A percentile compares a stretch with the other conserved stretches of the same genome.
Evolutionary conservation across 1,284 basidiomycete genomes (phyloP).

Genomic region (Sanguinoderma infundibulare): DNA sequence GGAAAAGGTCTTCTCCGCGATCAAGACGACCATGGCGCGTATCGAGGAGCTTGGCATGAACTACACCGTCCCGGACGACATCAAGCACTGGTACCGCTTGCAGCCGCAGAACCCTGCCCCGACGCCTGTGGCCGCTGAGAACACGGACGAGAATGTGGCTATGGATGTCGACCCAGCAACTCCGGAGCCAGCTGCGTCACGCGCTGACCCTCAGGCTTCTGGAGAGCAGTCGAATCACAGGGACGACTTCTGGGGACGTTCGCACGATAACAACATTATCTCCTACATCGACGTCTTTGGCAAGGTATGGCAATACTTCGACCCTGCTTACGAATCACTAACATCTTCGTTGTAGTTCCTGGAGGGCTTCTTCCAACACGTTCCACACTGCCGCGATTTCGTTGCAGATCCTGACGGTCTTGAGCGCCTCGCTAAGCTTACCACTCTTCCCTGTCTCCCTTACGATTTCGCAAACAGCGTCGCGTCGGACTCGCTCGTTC

Average conservation of each 20-base stretch:
- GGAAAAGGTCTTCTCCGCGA: constrained; percentile 74
- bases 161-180: constrained; percentile 49
- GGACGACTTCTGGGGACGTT: constrained; percentile 49
- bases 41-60: constrained; percentile 75
- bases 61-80: constrained; percentile 60
- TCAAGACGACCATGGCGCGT: constrained; percentile 71
- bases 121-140: constrained; percentile 28
- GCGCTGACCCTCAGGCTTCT: background rate
- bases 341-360: constrained; percentile 66
- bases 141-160: constrained; percentile 42
- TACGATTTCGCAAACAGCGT: constrained; percentile 88
- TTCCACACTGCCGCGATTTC: constrained; percentile 90
- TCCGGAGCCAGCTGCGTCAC: background rate
- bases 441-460: constrained; percentile 86
- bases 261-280: constrained; percentile 76
- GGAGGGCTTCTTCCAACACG: constrained; percentile 93
- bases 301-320: constrained; percentile 50
- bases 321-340: background rate
- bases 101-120: constrained; percentile 36
- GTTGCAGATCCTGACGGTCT: constrained; percentile 79
- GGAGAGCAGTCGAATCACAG: constrained; percentile 12
- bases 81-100: constrained; percentile 70
- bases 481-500: constrained; percentile 84
- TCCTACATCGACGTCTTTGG: constrained; percentile 79
- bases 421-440: constrained; percentile 76